Percentiles rank a stretch among this genome's conserved stretches.
Evolutionary conservation across 768 basidiomycete species (phyloP).

Genomic region (Favolaschia claudopus): DNA sequence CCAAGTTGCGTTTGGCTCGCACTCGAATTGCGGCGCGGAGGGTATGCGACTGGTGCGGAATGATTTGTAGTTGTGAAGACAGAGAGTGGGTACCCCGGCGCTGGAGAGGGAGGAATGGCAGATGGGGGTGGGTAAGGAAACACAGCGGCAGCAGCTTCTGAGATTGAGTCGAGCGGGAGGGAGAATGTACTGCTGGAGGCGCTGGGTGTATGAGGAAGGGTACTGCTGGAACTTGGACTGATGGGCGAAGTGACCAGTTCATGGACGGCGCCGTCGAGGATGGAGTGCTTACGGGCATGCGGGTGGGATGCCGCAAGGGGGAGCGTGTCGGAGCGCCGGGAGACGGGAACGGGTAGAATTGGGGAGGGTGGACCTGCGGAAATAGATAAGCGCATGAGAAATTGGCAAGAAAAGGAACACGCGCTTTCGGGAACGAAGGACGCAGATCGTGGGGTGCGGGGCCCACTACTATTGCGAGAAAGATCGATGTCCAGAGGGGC

Average conservation of each 20-base stretch:
- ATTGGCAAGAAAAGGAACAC: constrained; percentile 21
- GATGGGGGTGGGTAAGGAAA: constrained; percentile 45
- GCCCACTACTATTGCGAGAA: constrained; percentile 7
- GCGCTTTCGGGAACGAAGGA: constrained; percentile 13
- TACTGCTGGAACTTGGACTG: constrained; percentile 32
- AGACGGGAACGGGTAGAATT: constrained; percentile 7
- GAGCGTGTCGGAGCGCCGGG: constrained; percentile 49
- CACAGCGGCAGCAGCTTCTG: constrained; percentile 39
- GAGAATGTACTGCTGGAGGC: constrained; percentile 59
- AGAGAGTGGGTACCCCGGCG: constrained; percentile 34
- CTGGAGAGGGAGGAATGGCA: constrained; percentile 41
- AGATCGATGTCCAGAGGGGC: constrained; percentile 54
- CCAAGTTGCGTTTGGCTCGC: constrained; percentile 43
- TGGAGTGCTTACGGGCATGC: constrained; percentile 78
- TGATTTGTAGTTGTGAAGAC: constrained; percentile 23
- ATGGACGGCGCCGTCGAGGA: constrained; percentile 57
- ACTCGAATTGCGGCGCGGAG: constrained; percentile 14
- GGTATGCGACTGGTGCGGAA: constrained; percentile 40
- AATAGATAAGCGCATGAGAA: constrained; percentile 28
- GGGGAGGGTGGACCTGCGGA: constrained; percentile 8
- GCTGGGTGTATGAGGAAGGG: constrained; percentile 41
- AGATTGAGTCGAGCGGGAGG: constrained; percentile 56
- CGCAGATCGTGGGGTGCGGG: constrained; percentile 9
- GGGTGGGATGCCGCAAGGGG: constrained; percentile 69
- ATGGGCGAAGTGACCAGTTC: constrained; percentile 37